Evolutionary conservation across 352 stramenopile species (phyloP), one percentile per base, ranked within the genome.

Genomic region (Phytophthora hibernalis): DNA sequence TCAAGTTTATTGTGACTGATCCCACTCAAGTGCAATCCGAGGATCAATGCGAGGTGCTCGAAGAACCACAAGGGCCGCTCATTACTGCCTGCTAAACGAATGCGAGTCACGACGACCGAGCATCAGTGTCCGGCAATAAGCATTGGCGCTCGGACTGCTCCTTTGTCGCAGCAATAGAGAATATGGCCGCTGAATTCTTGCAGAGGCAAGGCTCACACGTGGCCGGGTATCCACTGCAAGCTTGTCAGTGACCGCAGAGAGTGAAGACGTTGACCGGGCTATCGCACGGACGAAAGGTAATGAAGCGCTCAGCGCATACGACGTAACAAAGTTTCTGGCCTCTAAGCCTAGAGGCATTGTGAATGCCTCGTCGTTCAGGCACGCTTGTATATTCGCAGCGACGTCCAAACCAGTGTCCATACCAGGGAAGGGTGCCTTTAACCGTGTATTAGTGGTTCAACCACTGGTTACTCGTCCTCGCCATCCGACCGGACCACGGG

Each of bases 91-190:
- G 18, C 47, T 49, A 58, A 65, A 55, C 28, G 24, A 24, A 26
- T 42, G 20, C 8, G 12, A 33, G 24, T 54, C 61, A 64, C 16
- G 26, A 69, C 61, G 48, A 59, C 37, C 26, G 52, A 54, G 42
- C 28, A 31, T 1, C 59, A 67, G 50, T 55, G 42, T 56, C 60
- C 16, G 26, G 42, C 40, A 31, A 24, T 18, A 51, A 40, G 44
- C 42, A 24, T 38, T 49, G 44, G 55, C 18, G 20, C 44, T 31
- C 26, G 26, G 24, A 28, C 24, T 28, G 51, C 43, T 40, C 22
- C 22, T 21, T 65, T 65, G 62, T 65, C 62, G 30, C 62, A 70
- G 26, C 45, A 57, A 53, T 65, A 65, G 47, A 65, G 62, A 12
- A 28, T 44, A 28, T 20, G 35, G 7, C 12, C 10, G 15, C 62